These are phyloP conservation scores for Rhizoclosmatium sp. DNA, from an alignment of 192 early-diverging fungal species.

Conservation along the genomic window DNA sequence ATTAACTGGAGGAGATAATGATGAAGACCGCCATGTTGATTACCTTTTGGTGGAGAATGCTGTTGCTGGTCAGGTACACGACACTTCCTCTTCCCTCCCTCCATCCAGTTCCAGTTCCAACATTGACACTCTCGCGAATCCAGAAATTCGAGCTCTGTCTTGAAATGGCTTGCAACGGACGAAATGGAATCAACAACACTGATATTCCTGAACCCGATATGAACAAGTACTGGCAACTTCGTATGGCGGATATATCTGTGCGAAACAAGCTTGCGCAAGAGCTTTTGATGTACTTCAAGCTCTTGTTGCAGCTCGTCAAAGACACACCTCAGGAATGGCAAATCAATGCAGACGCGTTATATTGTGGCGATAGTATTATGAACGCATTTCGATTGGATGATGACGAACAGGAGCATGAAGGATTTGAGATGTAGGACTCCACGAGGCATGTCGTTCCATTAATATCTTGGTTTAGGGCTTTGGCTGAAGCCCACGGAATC, in stretches of 20 bases:
- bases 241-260: slow-evolving; percentile 73
- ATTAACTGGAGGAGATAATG: slow-evolving; percentile 79
- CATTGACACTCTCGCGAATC: too few species aligned
- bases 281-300: slow-evolving; percentile 78
- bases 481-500: slow-evolving; percentile 55
- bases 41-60: slow-evolving; percentile 59
- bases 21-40: slow-evolving; percentile 64
- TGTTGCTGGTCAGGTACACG: slow-evolving; percentile 8
- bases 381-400: slow-evolving; percentile 72
- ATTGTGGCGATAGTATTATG: slow-evolving; percentile 79
- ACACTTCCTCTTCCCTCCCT: too few species aligned
- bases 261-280: slow-evolving; percentile 73
- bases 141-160: slow-evolving; percentile 75
- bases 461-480: slow-evolving; percentile 18
- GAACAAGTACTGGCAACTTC: slow-evolving; percentile 68
- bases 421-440: neutral
- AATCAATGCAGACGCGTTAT: slow-evolving; percentile 80
- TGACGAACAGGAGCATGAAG: neutral
- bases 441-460: neutral
- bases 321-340: slow-evolving; percentile 74
- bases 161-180: slow-evolving; percentile 91
- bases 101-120: too few species aligned
- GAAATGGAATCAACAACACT: slow-evolving; percentile 84
- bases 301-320: slow-evolving; percentile 75
- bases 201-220: slow-evolving; percentile 68